These are phyloP conservation scores for Lagenidium giganteum DNA, from an alignment of 352 stramenopile species.

Conservation along the genomic window DNA sequence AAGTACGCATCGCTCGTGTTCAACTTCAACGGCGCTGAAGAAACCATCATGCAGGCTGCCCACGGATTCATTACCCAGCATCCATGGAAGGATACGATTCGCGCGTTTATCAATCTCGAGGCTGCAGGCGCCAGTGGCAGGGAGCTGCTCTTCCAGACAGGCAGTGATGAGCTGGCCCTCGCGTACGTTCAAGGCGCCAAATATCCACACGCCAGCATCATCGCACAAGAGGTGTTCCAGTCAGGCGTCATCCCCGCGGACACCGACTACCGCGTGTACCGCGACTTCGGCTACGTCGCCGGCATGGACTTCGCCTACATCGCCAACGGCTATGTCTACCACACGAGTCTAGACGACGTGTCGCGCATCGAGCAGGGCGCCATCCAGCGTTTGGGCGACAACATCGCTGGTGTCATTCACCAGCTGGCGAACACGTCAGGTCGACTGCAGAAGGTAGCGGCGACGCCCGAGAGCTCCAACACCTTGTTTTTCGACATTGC, in stretches of 20 bases:
- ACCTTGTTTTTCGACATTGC: constrained; percentile 75
- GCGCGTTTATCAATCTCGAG: constrained; percentile 79
- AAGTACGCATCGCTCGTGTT: constrained; percentile 55
- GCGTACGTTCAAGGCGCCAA: constrained; percentile 65
- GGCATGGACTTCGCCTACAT: constrained; percentile 84
- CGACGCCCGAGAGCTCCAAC: constrained; percentile 52
- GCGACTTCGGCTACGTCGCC: constrained; percentile 64
- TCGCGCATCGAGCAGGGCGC: constrained; percentile 63
- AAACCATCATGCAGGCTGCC: constrained; percentile 74
- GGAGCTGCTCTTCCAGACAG: constrained; percentile 75
- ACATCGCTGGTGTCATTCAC: constrained; percentile 54
- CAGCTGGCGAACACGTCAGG: constrained; percentile 34
- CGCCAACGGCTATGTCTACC: constrained; percentile 78
- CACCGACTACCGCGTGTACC: constrained; percentile 73
- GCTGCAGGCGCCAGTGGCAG: constrained; percentile 60
- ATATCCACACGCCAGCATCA: constrained; percentile 74
- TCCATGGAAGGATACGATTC: constrained; percentile 59
- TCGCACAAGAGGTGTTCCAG: constrained; percentile 76
- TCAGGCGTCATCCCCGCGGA: constrained; percentile 64
- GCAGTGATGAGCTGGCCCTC: constrained; percentile 65
- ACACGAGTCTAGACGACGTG: constrained; percentile 65
- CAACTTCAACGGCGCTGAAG: constrained; percentile 79
- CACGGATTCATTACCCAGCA: constrained; percentile 82
- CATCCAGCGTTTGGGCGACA: constrained; percentile 69
- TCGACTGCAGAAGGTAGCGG: constrained; percentile 44